These are phyloP conservation scores for Lasiosphaeriaceae sp. DNA, from an alignment of 495 filamentous ascomycete genomes.

Conservation along the genomic window DNA sequence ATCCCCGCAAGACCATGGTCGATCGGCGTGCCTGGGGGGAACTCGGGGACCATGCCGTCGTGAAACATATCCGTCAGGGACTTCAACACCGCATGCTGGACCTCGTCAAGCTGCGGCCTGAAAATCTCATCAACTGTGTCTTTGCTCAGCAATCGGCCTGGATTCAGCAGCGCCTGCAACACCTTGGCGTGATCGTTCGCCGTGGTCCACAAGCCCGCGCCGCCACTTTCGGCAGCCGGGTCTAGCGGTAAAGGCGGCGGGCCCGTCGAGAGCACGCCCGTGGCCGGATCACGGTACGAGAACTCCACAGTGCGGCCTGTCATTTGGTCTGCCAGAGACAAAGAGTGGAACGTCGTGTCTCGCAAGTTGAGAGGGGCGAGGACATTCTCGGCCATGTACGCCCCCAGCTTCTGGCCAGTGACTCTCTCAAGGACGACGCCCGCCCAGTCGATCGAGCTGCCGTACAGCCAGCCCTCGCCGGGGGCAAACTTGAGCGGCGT, in stretches of 20 bases:
- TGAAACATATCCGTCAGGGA: constrained; percentile 3
- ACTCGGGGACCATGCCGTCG: constrained; percentile 16
- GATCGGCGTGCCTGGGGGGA: constrained; percentile 11
- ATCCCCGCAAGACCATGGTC: constrained; percentile 26
- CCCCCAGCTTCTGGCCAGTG: constrained; percentile 17
- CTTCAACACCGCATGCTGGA: constrained; percentile 15
- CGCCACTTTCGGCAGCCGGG: constrained; percentile 37
- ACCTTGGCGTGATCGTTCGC: constrained; percentile 48
- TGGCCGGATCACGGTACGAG: constrained; percentile 1
- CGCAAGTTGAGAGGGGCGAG: constrained; percentile 21
- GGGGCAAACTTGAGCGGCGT: constrained; percentile 27
- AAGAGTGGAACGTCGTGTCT: constrained; percentile 14
- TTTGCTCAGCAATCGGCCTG: constrained; percentile 12
- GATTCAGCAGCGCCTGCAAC: constrained; percentile 42
- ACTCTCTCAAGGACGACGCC: constrained; percentile 23
- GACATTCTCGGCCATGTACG: constrained; percentile 21
- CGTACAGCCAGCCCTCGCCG: constrained; percentile 31
- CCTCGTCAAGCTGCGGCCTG: constrained; percentile 40
- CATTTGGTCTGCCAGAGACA: neutral
- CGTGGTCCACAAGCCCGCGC: constrained; percentile 48
- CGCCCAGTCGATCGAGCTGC: constrained; percentile 29
- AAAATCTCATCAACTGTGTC: constrained; percentile 50
- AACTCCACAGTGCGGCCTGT: neutral
- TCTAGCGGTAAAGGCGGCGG: constrained; percentile 8
- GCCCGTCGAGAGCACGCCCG: constrained; percentile 3